phyloP scores from a whole-genome alignment of 306 rosid genomes.

The Casuarina glauca region DNA sequence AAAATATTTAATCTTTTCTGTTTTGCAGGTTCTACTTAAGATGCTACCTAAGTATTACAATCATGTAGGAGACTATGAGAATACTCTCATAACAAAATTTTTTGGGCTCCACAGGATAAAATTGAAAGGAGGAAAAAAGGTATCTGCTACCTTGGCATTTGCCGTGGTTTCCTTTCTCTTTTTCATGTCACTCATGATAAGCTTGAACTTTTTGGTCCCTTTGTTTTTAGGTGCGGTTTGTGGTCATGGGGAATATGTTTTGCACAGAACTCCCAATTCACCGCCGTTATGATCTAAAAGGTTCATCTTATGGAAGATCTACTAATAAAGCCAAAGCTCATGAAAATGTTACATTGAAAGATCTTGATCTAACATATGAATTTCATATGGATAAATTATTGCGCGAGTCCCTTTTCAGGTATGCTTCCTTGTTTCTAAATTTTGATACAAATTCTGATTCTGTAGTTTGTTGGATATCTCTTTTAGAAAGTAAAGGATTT shows the following conservation, averaged over 20 bases:
- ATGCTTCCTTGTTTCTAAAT: constrained; percentile 34
- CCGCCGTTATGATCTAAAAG: constrained; percentile 90
- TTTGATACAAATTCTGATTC: not conserved
- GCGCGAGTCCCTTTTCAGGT: constrained; percentile 78
- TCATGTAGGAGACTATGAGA: constrained; percentile 76
- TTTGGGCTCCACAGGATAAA: constrained; percentile 93
- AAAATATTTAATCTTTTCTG: constrained; percentile 1
- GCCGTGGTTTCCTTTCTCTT: constrained; percentile 25
- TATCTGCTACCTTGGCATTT: constrained; percentile 32
- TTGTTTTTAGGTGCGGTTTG: constrained; percentile 76
- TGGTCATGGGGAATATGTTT: constrained; percentile 99
- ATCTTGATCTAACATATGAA: constrained; percentile 75
- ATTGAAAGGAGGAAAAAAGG: constrained; percentile 81
- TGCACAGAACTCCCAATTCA: constrained; percentile 88
- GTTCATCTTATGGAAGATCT: constrained; percentile 83
- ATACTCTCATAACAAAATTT: constrained; percentile 88
- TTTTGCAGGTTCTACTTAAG: constrained; percentile 68
- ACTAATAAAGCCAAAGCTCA: constrained; percentile 56
- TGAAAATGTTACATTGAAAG: constrained; percentile 78
- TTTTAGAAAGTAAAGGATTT: not conserved
- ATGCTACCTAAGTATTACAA: constrained; percentile 85
- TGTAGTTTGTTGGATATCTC: not conserved
- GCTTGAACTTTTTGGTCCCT: constrained; percentile 27
- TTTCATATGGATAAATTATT: constrained; percentile 91
- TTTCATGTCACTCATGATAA: constrained; percentile 13